Evolutionary conservation across 2,329 filamentous ascomycete species (phyloP), one percentile per base, ranked within the genome.

Genomic region (Neocatenulostroma microsporum): DNA sequence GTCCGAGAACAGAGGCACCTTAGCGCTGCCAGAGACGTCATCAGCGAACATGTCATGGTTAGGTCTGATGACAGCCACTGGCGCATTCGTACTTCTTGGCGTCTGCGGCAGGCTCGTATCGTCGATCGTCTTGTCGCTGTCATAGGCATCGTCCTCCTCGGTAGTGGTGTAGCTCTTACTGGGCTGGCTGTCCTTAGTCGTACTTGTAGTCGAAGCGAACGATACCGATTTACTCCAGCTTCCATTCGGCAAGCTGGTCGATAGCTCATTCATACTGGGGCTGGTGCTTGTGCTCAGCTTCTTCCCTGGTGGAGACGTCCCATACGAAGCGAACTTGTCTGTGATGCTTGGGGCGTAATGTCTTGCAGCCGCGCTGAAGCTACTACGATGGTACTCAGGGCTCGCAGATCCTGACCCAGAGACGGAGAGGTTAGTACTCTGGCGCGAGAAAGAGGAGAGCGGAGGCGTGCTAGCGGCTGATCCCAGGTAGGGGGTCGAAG

Each of bases 31-130:
- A 10, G 40, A 25, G 12, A 36, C 21, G 40, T 74, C 69, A 23
- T 69, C 65, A 38, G 74, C 69, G 45, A 80, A 80, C 23, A 66
- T 62, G 37, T 67, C 63, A 42, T 72, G 68, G 34, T 78, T 76
- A 46, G 73, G 75, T 18, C 76, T 58, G n/a, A 60, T 66, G 14
- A 73, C 60, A 36, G 64, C 69, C 37, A 76, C 62, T 3, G 41
- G 42, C 11, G 43, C 39, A 53, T 58, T 39, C 32, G 36, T 49
- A 44, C 43, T 61, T 57, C 40, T 45, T 42, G 49, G 50, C 10
- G 41, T 62, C 19, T 54, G 47, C n/a, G 52, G 47, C 21, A 54
- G 40, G 34, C 48, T 52, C 20, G 34, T 58, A 47, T 57, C 67
- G 54, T 55, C 58, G 44, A 59, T 53, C 0, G 55, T 58, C 17